Percentiles rank a stretch among this genome's conserved stretches.
These are phyloP conservation scores for Agaricus subrufescens DNA, from an alignment of 768 basidiomycete genomes.

Conservation along the genomic window DNA sequence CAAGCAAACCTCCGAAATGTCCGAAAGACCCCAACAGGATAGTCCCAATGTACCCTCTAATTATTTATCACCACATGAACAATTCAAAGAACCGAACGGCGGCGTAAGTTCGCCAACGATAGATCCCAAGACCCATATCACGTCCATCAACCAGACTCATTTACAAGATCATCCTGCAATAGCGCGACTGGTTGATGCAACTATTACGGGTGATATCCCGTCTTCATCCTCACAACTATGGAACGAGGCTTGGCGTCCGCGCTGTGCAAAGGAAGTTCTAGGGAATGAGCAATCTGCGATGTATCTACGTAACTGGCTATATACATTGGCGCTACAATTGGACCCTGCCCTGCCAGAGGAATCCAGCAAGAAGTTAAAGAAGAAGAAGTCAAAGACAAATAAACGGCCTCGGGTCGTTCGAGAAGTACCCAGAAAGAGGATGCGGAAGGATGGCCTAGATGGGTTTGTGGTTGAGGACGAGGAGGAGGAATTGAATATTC, in stretches of 20 bases:
- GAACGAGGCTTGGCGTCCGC: conserved; percentile 74
- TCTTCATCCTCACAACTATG: conserved; percentile 46
- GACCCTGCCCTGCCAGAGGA: conserved; percentile 16
- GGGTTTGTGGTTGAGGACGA: conserved; percentile 54
- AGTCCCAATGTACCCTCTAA: background rate
- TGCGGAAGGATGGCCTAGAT: conserved; percentile 46
- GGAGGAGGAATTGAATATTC: conserved; percentile 33
- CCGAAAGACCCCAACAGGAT: background rate
- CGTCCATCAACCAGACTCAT: conserved; percentile 1
- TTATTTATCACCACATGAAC: conserved; percentile 1
- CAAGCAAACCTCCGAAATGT: conserved; percentile 1
- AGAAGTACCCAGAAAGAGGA: conserved; percentile 48
- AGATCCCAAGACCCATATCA: background rate
- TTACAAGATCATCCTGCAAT: conserved; percentile 45
- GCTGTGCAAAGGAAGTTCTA: conserved; percentile 66
- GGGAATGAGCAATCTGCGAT: conserved; percentile 70
- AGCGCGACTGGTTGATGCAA: conserved; percentile 27
- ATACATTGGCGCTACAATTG: conserved; percentile 59
- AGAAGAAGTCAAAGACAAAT: conserved; percentile 19
- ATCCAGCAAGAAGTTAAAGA: conserved; percentile 12
- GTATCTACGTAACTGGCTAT: conserved; percentile 77
- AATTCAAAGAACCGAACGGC: background rate
- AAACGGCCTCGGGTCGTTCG: conserved; percentile 63
- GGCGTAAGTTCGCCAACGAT: background rate
- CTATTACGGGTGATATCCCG: conserved; percentile 13